A percentile compares a stretch with the other conserved stretches of the same genome.
These are phyloP conservation scores for Neurospora crassa DNA, from an alignment of 2,329 filamentous ascomycete species.

Conservation along the genomic window DNA sequence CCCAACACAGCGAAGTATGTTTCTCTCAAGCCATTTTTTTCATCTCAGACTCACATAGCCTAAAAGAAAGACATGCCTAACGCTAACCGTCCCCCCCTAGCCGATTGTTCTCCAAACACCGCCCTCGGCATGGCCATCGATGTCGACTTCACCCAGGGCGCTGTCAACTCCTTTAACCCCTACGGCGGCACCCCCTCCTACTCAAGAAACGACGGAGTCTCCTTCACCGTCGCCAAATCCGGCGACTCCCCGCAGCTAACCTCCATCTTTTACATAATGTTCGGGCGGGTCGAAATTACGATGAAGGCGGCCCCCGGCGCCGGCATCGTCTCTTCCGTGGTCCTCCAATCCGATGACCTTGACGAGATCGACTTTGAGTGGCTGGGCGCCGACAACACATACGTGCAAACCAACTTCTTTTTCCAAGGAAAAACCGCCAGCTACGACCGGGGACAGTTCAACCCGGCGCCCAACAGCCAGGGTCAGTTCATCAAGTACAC, in stretches of 20 bases:
- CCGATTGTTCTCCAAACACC: constrained; percentile 63
- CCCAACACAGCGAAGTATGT: constrained; percentile 21
- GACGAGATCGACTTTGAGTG: constrained; percentile 98
- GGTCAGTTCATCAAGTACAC: constrained; percentile 74
- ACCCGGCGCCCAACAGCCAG: constrained; percentile 62
- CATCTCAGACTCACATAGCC: background rate
- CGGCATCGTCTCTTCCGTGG: constrained; percentile 87
- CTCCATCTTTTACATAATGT: constrained; percentile 99
- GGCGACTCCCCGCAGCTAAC: constrained; percentile 80
- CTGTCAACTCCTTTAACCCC: constrained; percentile 68
- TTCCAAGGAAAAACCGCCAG: constrained; percentile 77
- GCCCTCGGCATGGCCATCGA: constrained; percentile 75
- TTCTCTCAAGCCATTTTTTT: background rate
- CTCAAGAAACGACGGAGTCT: constrained; percentile 57
- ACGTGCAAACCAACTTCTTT: constrained; percentile 97
- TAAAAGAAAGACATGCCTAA: constrained; percentile 5
- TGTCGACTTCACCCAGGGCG: constrained; percentile 73
- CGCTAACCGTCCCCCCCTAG: constrained; percentile 19
- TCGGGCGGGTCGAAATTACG: constrained; percentile 77
- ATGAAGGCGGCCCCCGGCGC: constrained; percentile 80
- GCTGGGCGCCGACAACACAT: constrained; percentile 64
- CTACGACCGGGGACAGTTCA: constrained; percentile 84
- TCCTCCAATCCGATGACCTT: constrained; percentile 81
- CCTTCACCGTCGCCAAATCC: constrained; percentile 66
- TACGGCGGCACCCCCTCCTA: constrained; percentile 63